Conservation (phyloP, 2,329 filamentous ascomycete genomes). For the Dothiorella sarmentorum region DNA sequence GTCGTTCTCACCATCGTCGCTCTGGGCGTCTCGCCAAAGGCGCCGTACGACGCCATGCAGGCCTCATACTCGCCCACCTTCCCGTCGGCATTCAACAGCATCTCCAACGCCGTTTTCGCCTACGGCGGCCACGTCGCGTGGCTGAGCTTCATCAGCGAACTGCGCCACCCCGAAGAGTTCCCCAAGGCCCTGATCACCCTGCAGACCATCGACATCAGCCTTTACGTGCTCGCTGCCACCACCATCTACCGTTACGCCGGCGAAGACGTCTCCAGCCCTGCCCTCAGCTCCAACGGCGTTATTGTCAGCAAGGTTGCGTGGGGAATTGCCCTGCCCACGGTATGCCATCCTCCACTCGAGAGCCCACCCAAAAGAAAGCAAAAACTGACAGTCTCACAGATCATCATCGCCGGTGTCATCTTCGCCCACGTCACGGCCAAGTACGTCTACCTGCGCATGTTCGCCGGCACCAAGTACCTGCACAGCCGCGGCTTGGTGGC, state of each 20-base stretch:
- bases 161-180: slow-evolving; percentile 61
- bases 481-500: slow-evolving; percentile 46
- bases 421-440: slow-evolving; percentile 66
- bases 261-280: slow-evolving; percentile 59
- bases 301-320: slow-evolving; percentile 67
- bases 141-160: slow-evolving; percentile 66
- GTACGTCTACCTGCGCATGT: slow-evolving; percentile 61
- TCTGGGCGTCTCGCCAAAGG: slow-evolving; percentile 51
- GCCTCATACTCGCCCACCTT: slow-evolving; percentile 48
- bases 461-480: slow-evolving; percentile 42
- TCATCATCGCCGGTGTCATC: slow-evolving; percentile 70
- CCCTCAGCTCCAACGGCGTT: slow-evolving; percentile 60
- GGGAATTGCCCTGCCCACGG: slow-evolving; percentile 64
- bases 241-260: slow-evolving; percentile 69
- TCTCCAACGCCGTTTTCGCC: slow-evolving; percentile 31
- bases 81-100: slow-evolving; percentile 59
- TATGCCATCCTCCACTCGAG: background rate
- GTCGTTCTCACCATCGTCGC: slow-evolving; percentile 68
- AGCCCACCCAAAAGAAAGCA: background rate
- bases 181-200: slow-evolving; percentile 57
- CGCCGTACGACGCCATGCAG: slow-evolving; percentile 27
- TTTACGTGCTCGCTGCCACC: slow-evolving; percentile 67
- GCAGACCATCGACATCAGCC: slow-evolving; percentile 52
- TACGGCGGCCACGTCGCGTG: slow-evolving; percentile 61
- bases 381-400: slow-evolving; percentile 30